phyloP scores from a whole-genome alignment of 768 basidiomycete genomes.

The Neoboletus subvelutipes region DNA sequence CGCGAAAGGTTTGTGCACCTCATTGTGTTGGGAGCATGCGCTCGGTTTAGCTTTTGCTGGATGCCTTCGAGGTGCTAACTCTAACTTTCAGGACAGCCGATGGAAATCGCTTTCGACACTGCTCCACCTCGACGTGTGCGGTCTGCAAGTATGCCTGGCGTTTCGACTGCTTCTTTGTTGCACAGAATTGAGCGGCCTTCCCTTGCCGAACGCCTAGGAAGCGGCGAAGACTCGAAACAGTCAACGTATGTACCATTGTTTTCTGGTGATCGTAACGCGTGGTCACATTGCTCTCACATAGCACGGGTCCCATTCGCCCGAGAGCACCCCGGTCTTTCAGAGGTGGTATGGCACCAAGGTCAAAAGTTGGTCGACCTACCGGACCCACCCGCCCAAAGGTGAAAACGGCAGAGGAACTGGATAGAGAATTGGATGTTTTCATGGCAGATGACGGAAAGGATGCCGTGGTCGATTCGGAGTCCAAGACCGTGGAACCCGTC shows the following conservation, averaged over 20 bases:
- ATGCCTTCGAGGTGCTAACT: conserved; percentile 1
- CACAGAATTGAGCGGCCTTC: conserved; percentile 76
- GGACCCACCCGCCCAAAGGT: conserved; percentile 46
- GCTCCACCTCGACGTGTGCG: conserved; percentile 46
- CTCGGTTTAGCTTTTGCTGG: background rate
- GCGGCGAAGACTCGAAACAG: conserved; percentile 36
- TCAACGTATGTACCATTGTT: conserved; percentile 13
- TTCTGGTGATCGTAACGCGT: background rate
- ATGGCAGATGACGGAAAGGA: conserved; percentile 58
- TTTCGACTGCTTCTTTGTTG: conserved; percentile 58
- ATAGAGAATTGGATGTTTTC: conserved; percentile 85
- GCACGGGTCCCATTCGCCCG: conserved; percentile 46
- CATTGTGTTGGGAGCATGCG: background rate
- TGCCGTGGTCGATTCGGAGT: conserved; percentile 17
- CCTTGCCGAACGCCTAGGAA: conserved; percentile 61
- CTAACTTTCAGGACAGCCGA: conserved; percentile 65
- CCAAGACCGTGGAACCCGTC: conserved; percentile 12
- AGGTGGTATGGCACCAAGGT: conserved; percentile 10
- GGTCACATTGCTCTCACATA: conserved; percentile 6
- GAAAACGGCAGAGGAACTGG: conserved; percentile 80
- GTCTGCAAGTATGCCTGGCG: conserved; percentile 43
- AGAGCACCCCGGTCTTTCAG: conserved; percentile 28
- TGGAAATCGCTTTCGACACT: conserved; percentile 65
- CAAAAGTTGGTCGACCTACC: conserved; percentile 31
- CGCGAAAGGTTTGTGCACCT: conserved; percentile 65